Conservation (phyloP, 352 stramenopile genomes). For the Phytophthora niederhauseri region DNA sequence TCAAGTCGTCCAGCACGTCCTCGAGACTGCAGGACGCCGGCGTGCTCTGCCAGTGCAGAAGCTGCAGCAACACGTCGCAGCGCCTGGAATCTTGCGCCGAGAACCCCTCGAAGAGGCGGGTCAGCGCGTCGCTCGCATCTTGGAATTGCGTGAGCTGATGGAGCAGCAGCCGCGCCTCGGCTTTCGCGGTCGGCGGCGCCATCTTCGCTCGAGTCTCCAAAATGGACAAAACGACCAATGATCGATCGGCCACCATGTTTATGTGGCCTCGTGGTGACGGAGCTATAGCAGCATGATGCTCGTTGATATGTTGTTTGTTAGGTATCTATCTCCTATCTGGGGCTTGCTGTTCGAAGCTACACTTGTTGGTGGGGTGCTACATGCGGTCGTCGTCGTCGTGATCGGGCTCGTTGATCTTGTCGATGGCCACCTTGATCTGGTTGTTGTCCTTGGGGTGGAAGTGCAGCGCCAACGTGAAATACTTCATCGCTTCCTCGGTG, state of each 20-base stretch:
- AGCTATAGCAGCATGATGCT: background rate
- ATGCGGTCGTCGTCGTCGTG: constrained; percentile 58
- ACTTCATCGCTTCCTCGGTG: constrained; percentile 94
- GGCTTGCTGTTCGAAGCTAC: constrained; percentile 1
- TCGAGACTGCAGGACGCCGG: constrained; percentile 29
- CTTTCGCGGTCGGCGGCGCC: constrained; percentile 26
- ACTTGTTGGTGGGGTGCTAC: constrained; percentile 26
- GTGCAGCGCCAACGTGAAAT: constrained; percentile 97
- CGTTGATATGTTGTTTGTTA: constrained; percentile 20
- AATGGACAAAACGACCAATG: constrained; percentile 22
- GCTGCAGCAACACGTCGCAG: constrained; percentile 43
- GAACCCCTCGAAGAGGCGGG: constrained; percentile 51
- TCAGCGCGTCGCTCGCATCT: constrained; percentile 48
- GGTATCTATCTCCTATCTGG: constrained; percentile 40
- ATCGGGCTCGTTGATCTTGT: constrained; percentile 87
- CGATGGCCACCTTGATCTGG: constrained; percentile 96
- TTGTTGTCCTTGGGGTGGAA: constrained; percentile 98
- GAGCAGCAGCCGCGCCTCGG: constrained; percentile 49
- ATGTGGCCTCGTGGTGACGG: constrained; percentile 7
- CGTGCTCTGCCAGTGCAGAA: constrained; percentile 56
- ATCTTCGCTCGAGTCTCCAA: constrained; percentile 3
- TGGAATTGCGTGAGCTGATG: constrained; percentile 68
- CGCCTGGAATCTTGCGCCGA: constrained; percentile 15
- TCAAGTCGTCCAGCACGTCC: constrained; percentile 45
- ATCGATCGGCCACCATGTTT: constrained; percentile 21